These are phyloP conservation scores for Candida awuae DNA, from an alignment of 805 yeast genomes.

Conservation along the genomic window DNA sequence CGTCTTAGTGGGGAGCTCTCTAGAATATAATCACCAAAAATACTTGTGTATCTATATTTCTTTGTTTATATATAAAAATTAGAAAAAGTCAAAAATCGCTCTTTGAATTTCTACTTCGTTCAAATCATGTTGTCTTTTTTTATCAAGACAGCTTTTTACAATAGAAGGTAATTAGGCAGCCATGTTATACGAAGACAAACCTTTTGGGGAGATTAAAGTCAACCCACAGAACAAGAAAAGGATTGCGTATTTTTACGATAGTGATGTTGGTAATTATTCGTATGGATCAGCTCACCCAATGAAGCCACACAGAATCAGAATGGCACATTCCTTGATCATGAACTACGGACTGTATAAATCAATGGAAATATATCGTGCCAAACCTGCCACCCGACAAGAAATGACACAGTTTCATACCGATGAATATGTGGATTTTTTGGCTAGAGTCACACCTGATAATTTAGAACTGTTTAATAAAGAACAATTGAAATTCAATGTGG, in stretches of 20 bases:
- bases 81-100: too few species aligned
- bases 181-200: conserved; percentile 46
- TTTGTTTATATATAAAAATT: too few species aligned
- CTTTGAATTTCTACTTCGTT: too few species aligned
- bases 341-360: conserved; percentile 93
- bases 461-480: conserved; percentile 81
- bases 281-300: conserved; percentile 98
- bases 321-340: conserved; percentile 96
- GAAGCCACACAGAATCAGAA: conserved; percentile 98
- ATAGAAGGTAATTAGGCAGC: too few species aligned
- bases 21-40: background rate
- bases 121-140: too few species aligned
- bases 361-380: conserved; percentile 95
- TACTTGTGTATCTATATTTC: too few species aligned
- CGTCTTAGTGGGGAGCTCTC: conserved; percentile 5
- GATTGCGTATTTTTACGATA: conserved; percentile 75
- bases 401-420: conserved; percentile 98
- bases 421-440: conserved; percentile 88
- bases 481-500: conserved; percentile 87
- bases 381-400: conserved; percentile 96
- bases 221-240: conserved; percentile 47
- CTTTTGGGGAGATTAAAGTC: conserved; percentile 56
- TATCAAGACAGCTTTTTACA: too few species aligned
- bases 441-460: conserved; percentile 88
- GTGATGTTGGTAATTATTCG: conserved; percentile 96